These are phyloP conservation scores for Jasminum sambac DNA, from an alignment of 257 asterid species.

Conservation along the genomic window DNA sequence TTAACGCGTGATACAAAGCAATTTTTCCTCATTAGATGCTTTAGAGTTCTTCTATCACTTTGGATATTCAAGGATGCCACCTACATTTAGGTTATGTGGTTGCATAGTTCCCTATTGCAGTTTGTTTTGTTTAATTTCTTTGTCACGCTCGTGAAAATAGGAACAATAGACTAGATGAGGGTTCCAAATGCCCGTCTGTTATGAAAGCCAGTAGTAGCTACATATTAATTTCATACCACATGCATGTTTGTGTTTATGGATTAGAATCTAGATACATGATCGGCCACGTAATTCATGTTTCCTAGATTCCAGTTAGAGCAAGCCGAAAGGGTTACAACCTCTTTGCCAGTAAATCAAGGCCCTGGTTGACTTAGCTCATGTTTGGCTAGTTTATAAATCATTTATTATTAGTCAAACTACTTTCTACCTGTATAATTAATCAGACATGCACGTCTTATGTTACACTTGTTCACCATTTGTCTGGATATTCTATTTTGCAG, in stretches of 20 bases:
- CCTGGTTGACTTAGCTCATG: neutral
- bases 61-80: conserved; percentile 22
- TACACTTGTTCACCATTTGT: no score
- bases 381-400: neutral
- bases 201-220: neutral
- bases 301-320: neutral
- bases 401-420: no score
- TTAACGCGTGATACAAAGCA: conserved; percentile 77
- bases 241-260: neutral
- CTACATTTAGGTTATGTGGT: neutral
- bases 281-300: neutral
- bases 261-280: neutral
- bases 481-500: no score
- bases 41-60: neutral
- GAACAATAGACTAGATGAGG: neutral
- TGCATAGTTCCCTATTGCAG: conserved; percentile 5
- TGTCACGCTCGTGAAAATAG: conserved; percentile 1
- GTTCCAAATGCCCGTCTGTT: neutral
- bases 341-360: neutral
- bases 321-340: neutral
- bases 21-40: conserved; percentile 33
- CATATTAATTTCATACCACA: neutral
- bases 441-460: no score
- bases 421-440: no score
- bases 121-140: neutral